These are phyloP conservation scores for Phytophthora colocasiae DNA, from an alignment of 352 stramenopile genomes.

Conservation along the genomic window DNA sequence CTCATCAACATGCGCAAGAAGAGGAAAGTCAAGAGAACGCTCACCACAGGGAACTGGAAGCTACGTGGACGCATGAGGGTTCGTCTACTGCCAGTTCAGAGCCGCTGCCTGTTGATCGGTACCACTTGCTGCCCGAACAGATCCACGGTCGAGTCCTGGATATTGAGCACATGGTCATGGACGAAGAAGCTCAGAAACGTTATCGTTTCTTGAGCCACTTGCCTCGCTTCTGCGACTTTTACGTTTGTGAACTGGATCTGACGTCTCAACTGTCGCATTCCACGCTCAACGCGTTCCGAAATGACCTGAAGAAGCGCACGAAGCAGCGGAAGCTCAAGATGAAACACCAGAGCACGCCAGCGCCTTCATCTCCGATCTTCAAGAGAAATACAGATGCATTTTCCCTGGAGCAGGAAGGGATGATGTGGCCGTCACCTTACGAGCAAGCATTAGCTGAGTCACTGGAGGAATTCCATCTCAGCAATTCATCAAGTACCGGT, in stretches of 20 bases:
- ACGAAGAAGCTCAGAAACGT: constrained; percentile 83
- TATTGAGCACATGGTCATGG: constrained; percentile 90
- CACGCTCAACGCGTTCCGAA: constrained; percentile 66
- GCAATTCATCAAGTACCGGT: constrained; percentile 6
- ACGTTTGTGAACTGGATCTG: constrained; percentile 89
- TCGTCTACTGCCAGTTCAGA: constrained; percentile 26
- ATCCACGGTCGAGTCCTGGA: constrained; percentile 77
- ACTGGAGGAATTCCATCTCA: constrained; percentile 53
- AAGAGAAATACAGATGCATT: constrained; percentile 47
- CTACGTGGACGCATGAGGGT: constrained; percentile 38
- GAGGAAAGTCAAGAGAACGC: constrained; percentile 11
- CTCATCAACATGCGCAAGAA: constrained; percentile 38
- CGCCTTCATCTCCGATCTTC: constrained; percentile 41
- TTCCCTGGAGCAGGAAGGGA: constrained; percentile 61
- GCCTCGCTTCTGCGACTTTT: constrained; percentile 88
- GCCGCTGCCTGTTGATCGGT: constrained; percentile 36
- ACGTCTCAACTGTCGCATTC: constrained; percentile 67
- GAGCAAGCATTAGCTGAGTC: constrained; percentile 53
- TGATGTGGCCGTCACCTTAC: constrained; percentile 64
- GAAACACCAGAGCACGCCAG: constrained; percentile 39
- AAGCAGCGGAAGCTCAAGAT: constrained; percentile 71
- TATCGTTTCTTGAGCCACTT: constrained; percentile 90
- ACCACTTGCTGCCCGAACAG: constrained; percentile 61
- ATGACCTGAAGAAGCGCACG: constrained; percentile 80
- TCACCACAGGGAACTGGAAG: constrained; percentile 33